Conservation (phyloP, 2,329 filamentous ascomycete genomes). For the Talaromyces sp. region DNA sequence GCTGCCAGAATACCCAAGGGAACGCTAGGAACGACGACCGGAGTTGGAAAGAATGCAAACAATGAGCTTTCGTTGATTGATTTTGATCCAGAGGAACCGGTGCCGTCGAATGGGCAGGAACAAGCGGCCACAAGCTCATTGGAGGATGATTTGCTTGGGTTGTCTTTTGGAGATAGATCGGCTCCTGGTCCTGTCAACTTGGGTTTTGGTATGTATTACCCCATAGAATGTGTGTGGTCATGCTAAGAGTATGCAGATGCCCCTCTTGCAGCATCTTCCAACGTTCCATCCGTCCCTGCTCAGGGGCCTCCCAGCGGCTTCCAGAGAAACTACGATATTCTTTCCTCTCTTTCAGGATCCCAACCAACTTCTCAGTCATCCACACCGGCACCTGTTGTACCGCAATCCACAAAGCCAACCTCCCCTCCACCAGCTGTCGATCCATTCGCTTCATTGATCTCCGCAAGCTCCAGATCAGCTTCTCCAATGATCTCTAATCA, state of each 20-base stretch:
- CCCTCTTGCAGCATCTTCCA: constrained; percentile 40
- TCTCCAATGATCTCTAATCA: constrained; percentile 38
- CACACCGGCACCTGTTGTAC: constrained; percentile 48
- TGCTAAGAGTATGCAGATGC: constrained; percentile 21
- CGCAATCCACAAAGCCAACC: constrained; percentile 37
- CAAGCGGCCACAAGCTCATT: constrained; percentile 62
- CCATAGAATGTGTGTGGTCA: not conserved
- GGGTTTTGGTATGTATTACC: constrained; percentile 53
- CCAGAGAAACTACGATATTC: constrained; percentile 57
- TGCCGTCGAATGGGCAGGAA: constrained; percentile 45
- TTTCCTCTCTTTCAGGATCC: constrained; percentile 52
- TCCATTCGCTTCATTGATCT: constrained; percentile 61
- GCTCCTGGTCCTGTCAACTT: constrained; percentile 80
- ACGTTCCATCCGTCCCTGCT: constrained; percentile 35
- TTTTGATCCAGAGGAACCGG: constrained; percentile 60
- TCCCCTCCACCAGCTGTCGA: constrained; percentile 49
- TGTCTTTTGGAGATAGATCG: constrained; percentile 72
- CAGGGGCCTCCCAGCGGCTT: constrained; percentile 25
- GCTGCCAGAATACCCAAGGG: constrained; percentile 82
- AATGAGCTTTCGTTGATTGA: constrained; percentile 92
- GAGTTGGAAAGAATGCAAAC: constrained; percentile 63
- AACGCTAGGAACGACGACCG: constrained; percentile 67
- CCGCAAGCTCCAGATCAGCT: constrained; percentile 51
- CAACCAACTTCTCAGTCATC: constrained; percentile 50
- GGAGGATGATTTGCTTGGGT: constrained; percentile 85